Evolutionary conservation across 2,329 filamentous ascomycete genomes (phyloP).

Genomic region (Tolypocladium tropicale): DNA sequence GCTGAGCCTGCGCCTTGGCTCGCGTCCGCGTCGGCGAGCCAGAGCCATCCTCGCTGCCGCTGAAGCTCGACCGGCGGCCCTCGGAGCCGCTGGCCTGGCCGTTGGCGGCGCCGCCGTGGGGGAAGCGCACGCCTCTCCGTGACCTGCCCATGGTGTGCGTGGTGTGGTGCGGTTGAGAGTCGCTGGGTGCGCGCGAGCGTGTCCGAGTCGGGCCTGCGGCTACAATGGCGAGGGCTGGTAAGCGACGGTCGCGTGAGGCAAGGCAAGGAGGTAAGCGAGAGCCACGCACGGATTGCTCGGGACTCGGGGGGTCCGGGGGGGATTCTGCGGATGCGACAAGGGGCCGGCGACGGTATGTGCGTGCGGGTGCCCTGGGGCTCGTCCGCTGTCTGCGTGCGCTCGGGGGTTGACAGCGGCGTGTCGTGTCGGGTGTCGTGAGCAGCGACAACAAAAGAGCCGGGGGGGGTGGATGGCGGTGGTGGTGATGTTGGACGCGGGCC

Average conservation of each 20-base stretch:
- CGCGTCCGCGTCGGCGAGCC: conserved; percentile 21
- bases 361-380: too few relatives aligned
- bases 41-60: conserved; percentile 51
- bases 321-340: background rate
- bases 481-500: background rate
- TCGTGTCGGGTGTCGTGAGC: background rate
- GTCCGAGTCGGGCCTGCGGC: background rate
- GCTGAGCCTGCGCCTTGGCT: conserved; percentile 14
- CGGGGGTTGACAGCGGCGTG: background rate
- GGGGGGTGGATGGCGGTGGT: background rate
- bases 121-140: conserved; percentile 45
- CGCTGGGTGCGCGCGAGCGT: background rate
- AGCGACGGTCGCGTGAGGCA: too few relatives aligned
- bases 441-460: background rate
- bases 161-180: conserved; percentile 1
- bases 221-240: background rate
- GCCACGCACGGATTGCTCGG: background rate
- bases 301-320: background rate
- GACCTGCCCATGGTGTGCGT: conserved; percentile 25
- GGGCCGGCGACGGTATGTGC: background rate
- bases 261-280: background rate
- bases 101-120: conserved; percentile 27
- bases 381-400: too few relatives aligned
- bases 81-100: conserved; percentile 32
- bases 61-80: conserved; percentile 59